Conservation (phyloP, 176 grass and related monocot species). For the Eleusine coracana region DNA sequence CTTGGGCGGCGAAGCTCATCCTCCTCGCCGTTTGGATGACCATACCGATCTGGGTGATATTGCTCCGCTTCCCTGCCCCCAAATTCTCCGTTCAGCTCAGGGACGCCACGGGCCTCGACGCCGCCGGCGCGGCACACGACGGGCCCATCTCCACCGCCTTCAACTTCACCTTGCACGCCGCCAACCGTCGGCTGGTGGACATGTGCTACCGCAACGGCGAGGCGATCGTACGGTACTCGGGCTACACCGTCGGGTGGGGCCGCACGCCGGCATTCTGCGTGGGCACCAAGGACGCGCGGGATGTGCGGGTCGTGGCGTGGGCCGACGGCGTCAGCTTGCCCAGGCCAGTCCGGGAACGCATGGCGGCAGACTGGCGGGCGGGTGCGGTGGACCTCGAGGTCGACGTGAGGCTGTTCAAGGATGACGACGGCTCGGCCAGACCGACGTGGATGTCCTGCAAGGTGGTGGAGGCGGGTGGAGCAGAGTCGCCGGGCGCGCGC, state of each 20-base stretch:
- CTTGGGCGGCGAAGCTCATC: background rate
- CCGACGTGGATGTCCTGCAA: slow-evolving; percentile 24
- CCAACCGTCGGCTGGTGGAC: background rate
- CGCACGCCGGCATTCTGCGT: slow-evolving; percentile 41
- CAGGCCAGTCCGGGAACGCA: background rate
- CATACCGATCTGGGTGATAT: background rate
- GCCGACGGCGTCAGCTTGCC: slow-evolving; percentile 35
- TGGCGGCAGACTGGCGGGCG: slow-evolving; percentile 5
- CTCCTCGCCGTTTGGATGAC: background rate
- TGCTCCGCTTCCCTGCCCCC: background rate
- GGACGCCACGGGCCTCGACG: background rate
- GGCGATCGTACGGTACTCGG: slow-evolving; percentile 28
- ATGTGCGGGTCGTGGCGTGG: slow-evolving; percentile 39
- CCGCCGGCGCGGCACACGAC: background rate
- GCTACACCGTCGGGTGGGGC: slow-evolving; percentile 30
- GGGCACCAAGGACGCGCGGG: background rate
- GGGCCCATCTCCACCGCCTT: slow-evolving; percentile 8
- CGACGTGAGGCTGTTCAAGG: slow-evolving; percentile 7
- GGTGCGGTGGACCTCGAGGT: slow-evolving; percentile 14
- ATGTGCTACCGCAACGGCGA: slow-evolving; percentile 40
- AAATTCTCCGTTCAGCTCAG: slow-evolving; percentile 34
- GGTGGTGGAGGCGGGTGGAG: background rate
- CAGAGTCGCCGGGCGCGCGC: background rate
- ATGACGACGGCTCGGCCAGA: background rate
- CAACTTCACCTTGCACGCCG: slow-evolving; percentile 25